Evolutionary conservation across 108 stramenopile species (phyloP).

Genomic region (Fragilaria crotonensis): DNA sequence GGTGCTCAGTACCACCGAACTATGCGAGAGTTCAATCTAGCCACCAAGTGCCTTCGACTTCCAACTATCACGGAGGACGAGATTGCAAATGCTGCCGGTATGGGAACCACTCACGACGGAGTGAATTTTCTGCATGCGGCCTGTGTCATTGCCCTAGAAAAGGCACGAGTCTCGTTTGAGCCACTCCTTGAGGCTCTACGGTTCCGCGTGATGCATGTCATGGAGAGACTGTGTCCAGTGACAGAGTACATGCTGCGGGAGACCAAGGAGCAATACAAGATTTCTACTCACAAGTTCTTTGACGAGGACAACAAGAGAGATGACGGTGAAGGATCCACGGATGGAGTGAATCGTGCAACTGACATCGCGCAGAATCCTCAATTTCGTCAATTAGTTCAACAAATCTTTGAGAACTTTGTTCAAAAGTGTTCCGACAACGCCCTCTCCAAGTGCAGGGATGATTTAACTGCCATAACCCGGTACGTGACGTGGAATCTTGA

Average conservation of each 20-base stretch:
- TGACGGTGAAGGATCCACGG: too few species aligned
- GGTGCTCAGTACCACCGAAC: constrained; percentile 91
- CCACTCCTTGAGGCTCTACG: constrained; percentile 62
- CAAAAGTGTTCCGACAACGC: constrained; percentile 65
- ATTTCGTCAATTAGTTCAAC: constrained; percentile 66
- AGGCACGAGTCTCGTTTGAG: constrained; percentile 83
- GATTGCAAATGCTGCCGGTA: constrained; percentile 92
- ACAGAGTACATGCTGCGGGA: constrained; percentile 82
- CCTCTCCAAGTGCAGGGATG: constrained; percentile 72
- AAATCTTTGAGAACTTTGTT: constrained; percentile 81
- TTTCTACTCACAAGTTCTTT: neutral
- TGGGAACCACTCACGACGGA: constrained; percentile 89
- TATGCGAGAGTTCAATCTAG: constrained; percentile 81
- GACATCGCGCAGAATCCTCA: constrained; percentile 62
- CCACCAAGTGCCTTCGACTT: constrained; percentile 68
- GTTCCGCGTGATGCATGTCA: constrained; percentile 72
- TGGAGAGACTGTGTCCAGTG: constrained; percentile 82
- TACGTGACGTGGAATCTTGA: constrained; percentile 94
- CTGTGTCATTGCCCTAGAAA: constrained; percentile 90
- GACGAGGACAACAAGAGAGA: constrained; percentile 9
- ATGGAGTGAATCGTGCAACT: too few species aligned
- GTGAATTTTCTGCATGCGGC: constrained; percentile 89
- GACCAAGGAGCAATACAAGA: constrained; percentile 48
- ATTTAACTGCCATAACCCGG: constrained; percentile 79
- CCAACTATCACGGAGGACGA: constrained; percentile 87